A percentile compares a stretch with the other conserved stretches of the same genome.
These are phyloP conservation scores for Rhynchosporium graminicola DNA, from an alignment of 2,329 filamentous ascomycete genomes.

Conservation along the genomic window DNA sequence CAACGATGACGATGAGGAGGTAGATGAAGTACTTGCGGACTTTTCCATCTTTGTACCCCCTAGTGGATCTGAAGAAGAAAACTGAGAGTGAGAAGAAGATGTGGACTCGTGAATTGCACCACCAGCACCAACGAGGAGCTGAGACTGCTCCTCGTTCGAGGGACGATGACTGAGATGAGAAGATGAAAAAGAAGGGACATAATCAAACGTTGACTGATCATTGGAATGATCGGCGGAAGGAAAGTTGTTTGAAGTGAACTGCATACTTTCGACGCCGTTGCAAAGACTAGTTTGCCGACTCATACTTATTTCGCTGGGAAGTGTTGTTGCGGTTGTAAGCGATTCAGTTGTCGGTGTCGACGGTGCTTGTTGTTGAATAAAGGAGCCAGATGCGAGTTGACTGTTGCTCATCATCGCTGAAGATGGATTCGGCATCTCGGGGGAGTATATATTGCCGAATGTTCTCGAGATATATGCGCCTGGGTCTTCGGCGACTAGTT, in stretches of 20 bases:
- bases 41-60: conserved; percentile 39
- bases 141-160: conserved; percentile 39
- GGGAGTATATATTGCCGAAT: conserved; percentile 14
- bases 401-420: conserved; percentile 25
- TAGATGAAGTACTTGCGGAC: conserved; percentile 39
- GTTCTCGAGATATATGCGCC: conserved; percentile 34
- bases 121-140: conserved; percentile 39
- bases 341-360: conserved; percentile 37
- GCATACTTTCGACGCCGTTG: conserved; percentile 40
- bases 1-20: conserved; percentile 37
- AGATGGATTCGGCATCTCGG: conserved; percentile 28
- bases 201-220: conserved; percentile 37
- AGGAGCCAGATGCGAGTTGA: conserved; percentile 28
- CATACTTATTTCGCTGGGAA: conserved; percentile 35
- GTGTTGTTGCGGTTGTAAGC: conserved; percentile 39
- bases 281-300: conserved; percentile 40
- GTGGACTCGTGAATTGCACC: conserved; percentile 39
- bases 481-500: conserved; percentile 36
- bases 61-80: conserved; percentile 33
- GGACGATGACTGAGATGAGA: conserved; percentile 36
- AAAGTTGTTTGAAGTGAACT: conserved; percentile 38
- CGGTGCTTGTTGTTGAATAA: conserved; percentile 33
- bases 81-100: conserved; percentile 37
- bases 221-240: conserved; percentile 35
- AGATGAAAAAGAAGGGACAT: conserved; percentile 32